phyloP scores from a whole-genome alignment of 164 flowering plant species.

The Magnolia changhungtana region DNA sequence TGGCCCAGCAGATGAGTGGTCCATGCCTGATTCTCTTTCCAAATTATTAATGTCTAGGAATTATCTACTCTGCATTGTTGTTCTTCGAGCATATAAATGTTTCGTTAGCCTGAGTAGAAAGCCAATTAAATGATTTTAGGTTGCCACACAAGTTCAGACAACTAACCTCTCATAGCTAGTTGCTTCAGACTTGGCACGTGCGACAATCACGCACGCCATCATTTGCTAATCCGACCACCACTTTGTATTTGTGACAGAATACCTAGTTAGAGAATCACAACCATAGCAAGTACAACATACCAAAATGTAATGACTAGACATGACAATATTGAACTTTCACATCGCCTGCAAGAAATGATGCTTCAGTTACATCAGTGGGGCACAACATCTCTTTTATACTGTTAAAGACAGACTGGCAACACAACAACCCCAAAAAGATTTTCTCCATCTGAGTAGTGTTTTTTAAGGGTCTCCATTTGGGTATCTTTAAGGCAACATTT shows the following conservation, averaged over 20 bases:
- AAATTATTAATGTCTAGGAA: neutral
- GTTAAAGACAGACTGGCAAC: too few species aligned
- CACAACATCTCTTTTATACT: too few species aligned
- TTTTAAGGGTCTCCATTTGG: too few species aligned
- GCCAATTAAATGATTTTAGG: neutral
- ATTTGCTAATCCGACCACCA: constrained; percentile 94
- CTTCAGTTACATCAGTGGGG: neutral
- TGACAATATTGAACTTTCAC: neutral
- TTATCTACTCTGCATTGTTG: neutral
- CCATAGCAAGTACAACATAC: neutral
- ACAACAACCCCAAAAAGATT: too few species aligned
- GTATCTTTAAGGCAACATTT: too few species aligned
- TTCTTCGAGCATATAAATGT: neutral
- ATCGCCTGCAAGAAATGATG: neutral
- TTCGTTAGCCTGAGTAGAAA: neutral
- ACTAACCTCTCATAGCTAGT: constrained; percentile 70
- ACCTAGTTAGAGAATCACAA: neutral
- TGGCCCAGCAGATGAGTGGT: too few species aligned
- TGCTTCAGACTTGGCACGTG: constrained; percentile 86
- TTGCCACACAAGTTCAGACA: neutral
- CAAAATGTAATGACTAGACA: neutral
- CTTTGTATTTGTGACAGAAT: constrained; percentile 41
- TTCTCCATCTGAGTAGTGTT: too few species aligned
- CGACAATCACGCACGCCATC: constrained; percentile 97
- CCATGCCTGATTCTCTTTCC: too few species aligned